Evolutionary conservation across 768 basidiomycete species (phyloP).

Genomic region (Lentinus brumalis): DNA sequence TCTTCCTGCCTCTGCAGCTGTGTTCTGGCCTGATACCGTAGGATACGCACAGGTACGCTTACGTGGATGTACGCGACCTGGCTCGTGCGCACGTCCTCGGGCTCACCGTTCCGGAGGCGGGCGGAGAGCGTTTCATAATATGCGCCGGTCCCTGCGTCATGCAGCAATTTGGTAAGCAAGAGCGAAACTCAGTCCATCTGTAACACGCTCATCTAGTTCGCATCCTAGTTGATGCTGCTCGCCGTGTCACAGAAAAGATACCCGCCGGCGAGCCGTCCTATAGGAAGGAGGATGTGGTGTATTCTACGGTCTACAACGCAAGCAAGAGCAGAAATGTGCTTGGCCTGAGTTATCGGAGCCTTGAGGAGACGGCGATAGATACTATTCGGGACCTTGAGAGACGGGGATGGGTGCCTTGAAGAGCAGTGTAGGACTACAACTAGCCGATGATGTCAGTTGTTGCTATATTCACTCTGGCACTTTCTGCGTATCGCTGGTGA

Average conservation of each 20-base stretch:
- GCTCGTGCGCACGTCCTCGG: slow-evolving; percentile 34
- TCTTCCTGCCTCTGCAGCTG: not conserved
- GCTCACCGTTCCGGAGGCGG: slow-evolving; percentile 34
- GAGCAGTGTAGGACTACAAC: no score
- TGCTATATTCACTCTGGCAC: no score
- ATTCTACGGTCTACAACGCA: not conserved
- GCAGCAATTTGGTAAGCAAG: slow-evolving; percentile 21
- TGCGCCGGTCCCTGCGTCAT: slow-evolving; percentile 14
- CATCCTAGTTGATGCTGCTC: slow-evolving; percentile 23
- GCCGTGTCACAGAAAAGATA: slow-evolving; percentile 8
- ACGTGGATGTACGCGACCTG: slow-evolving; percentile 41
- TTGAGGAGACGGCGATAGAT: no score
- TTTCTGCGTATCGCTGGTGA: no score
- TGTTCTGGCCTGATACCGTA: no score
- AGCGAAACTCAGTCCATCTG: not conserved
- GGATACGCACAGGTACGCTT: slow-evolving; percentile 10
- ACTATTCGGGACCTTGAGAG: no score
- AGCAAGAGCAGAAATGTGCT: slow-evolving; percentile 17
- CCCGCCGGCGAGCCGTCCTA: slow-evolving; percentile 14
- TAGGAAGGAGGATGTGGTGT: not conserved
- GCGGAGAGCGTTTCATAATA: slow-evolving; percentile 42
- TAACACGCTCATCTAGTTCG: no score
- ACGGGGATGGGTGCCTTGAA: no score
- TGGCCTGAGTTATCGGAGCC: slow-evolving; percentile 17
- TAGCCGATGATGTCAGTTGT: no score